Evolutionary conservation across 192 early-diverging fungal species (phyloP).

Genomic region (Powellomyces hirtus): DNA sequence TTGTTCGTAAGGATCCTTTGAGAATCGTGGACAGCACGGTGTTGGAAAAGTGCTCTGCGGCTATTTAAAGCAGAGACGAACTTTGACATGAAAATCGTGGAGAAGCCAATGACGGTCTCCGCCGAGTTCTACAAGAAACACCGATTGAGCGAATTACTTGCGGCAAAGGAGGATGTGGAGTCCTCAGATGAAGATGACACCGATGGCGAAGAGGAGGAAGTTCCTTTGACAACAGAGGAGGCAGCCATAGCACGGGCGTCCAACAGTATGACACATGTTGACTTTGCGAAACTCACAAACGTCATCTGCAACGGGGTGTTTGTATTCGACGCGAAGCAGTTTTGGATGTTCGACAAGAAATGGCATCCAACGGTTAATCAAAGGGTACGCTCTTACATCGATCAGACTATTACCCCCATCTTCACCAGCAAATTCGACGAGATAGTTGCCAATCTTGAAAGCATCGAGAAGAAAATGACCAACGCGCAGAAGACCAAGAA

Average conservation of each 20-base stretch:
- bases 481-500: too few species aligned
- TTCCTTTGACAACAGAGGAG: too few species aligned
- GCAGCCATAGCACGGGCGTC: too few species aligned
- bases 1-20: not conserved
- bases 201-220: not conserved
- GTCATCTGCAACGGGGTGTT: not conserved
- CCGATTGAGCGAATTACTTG: not conserved
- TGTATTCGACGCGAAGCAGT: not conserved
- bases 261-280: not conserved
- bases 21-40: not conserved
- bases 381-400: not conserved
- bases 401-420: not conserved
- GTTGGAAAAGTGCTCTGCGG: not conserved
- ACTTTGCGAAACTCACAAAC: not conserved
- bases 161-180: too few species aligned
- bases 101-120: constrained; percentile 12
- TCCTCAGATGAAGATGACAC: not conserved
- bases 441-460: too few species aligned
- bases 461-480: too few species aligned
- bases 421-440: not conserved
- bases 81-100: not conserved
- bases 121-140: constrained; percentile 3
- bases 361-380: not conserved
- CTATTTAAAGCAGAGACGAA: not conserved
- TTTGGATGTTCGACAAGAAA: constrained; percentile 1